These are phyloP conservation scores for Sextonia rubra DNA, from an alignment of 164 flowering plant species.

Conservation along the genomic window DNA sequence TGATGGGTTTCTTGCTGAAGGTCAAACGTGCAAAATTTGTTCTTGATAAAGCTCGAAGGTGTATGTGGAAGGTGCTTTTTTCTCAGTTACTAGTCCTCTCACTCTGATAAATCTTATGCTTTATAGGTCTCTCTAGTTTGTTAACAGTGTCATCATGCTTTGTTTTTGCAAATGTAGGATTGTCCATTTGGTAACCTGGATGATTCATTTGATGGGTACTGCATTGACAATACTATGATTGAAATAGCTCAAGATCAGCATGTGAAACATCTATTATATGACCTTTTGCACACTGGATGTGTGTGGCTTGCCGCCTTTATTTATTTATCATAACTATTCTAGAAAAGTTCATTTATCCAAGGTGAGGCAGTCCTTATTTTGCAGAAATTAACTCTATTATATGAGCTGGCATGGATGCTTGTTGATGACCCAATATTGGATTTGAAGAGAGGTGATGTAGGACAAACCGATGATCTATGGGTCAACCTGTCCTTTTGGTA, in stretches of 20 bases:
- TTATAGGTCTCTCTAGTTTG: neutral
- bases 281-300: neutral
- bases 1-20: slow-evolving; percentile 83
- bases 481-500: no score
- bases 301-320: neutral
- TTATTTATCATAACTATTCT: neutral
- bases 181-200: neutral
- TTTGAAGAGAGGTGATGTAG: no score
- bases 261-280: neutral
- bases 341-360: no score
- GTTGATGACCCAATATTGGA: no score
- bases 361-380: no score
- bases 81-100: neutral
- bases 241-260: neutral
- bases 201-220: neutral
- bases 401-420: no score
- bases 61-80: slow-evolving; percentile 91
- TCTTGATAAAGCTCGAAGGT: slow-evolving; percentile 89
- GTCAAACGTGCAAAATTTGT: slow-evolving; percentile 96
- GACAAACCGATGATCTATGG: no score
- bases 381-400: no score
- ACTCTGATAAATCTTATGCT: neutral
- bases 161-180: neutral
- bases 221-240: neutral
- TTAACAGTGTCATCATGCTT: neutral